Base-by-base conservation (phyloP, 768 basidiomycete species). In the Clitopilus hobsonii region DNA sequence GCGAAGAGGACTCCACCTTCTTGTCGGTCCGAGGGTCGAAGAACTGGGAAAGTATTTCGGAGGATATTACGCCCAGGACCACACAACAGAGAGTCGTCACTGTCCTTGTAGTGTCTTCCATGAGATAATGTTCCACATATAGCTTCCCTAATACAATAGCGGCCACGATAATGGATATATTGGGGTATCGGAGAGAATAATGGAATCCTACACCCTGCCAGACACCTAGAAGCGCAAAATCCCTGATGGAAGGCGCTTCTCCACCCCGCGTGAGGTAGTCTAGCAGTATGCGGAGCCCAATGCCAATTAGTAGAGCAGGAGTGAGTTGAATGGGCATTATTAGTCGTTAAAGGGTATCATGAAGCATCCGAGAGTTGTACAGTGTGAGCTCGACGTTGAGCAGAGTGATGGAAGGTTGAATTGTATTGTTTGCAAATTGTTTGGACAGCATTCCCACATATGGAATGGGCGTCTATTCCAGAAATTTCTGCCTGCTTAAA, bases 151-250 rank as follows among this genome's bases (percentile, higher is more conserved):
- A 74, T 58, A 89, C 81, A 49, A 73, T 78, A 41, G 83, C 71
- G 52, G 75, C 84, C 38, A 87, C 79, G 50, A 77, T 71, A 62
- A 86, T 69, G 30, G 79, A 77, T 29, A 86, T 70, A 56, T 75
- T 73, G 48, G 78, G 75, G 54, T 77, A 76, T 64, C 80, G 82
- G 58, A 81, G 76, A 53, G 85, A 75, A 63, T 82, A 86, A 62
- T 89, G 86, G 51, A 92, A 73, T 23, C 80, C 85, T 59, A 88
- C 82, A 50, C 89, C 89, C 67, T 90, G 86, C 78, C 86, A 84
- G 61, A 85, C 77, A 51, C 89, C 89, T 51, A 80, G 70, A 54
- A 92, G 81, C 65, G 90, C 70, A 61, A 77, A 75, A 63, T 88
- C 81, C 56, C 79, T 79, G 38, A 85, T 67, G 60, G 80, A 70